Percentiles rank a stretch among this genome's conserved stretches.
Evolutionary conservation across 1,139 yeast genomes (phyloP).

Genomic region (Maudiozyma humilis): DNA sequence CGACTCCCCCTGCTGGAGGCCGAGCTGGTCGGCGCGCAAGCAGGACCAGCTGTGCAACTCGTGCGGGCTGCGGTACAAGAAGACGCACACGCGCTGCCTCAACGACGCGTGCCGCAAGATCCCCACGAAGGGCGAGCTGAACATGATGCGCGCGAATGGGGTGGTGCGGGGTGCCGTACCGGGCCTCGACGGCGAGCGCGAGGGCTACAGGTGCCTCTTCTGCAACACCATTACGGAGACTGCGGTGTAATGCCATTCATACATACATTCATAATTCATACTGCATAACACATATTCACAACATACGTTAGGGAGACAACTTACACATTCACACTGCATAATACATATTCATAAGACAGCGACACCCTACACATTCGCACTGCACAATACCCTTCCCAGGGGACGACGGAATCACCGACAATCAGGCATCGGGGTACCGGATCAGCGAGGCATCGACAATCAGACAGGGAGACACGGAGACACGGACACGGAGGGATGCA

Average conservation of each 20-base stretch:
- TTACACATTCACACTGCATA: background rate
- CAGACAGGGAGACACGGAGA: too few relatives aligned
- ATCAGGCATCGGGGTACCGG: too few relatives aligned
- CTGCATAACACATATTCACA: background rate
- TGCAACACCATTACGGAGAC: conserved; percentile 21
- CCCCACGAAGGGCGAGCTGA: conserved; percentile 96
- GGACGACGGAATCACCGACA: too few relatives aligned
- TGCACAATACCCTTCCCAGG: too few relatives aligned
- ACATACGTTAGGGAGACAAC: too few relatives aligned
- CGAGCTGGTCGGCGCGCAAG: conserved; percentile 75
- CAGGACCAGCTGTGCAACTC: conserved; percentile 94
- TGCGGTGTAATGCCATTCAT: conserved; percentile 1
- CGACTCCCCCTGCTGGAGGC: conserved; percentile 98
- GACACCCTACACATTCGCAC: too few relatives aligned
- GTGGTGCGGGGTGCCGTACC: conserved; percentile 11
- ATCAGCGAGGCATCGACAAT: too few relatives aligned
- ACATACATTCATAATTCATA: background rate
- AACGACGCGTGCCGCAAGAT: conserved; percentile 70
- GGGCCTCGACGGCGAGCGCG: conserved; percentile 7
- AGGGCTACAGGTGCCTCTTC: conserved; percentile 27
- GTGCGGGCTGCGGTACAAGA: conserved; percentile 89
- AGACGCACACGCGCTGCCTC: conserved; percentile 85
- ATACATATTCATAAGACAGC: too few relatives aligned
- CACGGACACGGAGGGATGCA: background rate
- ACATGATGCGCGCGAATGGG: conserved; percentile 55